Conservation (phyloP, 345 rosid species). For the Camelina hispida region DNA sequence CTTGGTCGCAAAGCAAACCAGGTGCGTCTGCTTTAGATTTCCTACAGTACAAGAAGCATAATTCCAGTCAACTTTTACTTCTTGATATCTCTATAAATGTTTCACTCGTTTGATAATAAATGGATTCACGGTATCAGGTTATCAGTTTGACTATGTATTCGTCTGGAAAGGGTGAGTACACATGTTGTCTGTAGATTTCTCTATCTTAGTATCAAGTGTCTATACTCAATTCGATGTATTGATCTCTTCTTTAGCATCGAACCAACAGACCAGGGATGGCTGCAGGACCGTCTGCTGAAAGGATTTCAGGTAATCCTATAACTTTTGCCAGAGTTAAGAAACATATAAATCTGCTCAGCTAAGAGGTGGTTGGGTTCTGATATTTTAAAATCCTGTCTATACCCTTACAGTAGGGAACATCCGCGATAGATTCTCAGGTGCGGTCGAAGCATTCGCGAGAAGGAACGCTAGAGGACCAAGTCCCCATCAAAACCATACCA, state of each 20-base stretch:
- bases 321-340: background rate
- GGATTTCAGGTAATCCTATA: constrained; percentile 55
- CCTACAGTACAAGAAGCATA: background rate
- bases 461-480: constrained; percentile 58
- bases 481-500: constrained; percentile 56
- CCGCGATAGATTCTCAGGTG: constrained; percentile 75
- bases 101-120: background rate
- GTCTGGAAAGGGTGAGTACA: constrained; percentile 76
- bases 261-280: constrained; percentile 54
- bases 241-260: constrained; percentile 48
- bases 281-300: constrained; percentile 62
- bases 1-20: constrained; percentile 72
- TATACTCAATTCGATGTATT: constrained; percentile 26
- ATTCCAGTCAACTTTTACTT: constrained; percentile 33
- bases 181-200: background rate
- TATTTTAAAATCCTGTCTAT: background rate
- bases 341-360: background rate
- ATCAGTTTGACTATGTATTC: constrained; percentile 82
- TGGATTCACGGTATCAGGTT: constrained; percentile 50
- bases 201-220: background rate
- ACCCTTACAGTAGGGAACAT: constrained; percentile 58
- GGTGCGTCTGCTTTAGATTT: constrained; percentile 42
- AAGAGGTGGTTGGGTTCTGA: background rate
- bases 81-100: background rate
- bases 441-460: constrained; percentile 74